A percentile compares a stretch with the other conserved stretches of the same genome.
phyloP scores from a whole-genome alignment of 1,139 yeast species.

The Taphrina pruni region DNA sequence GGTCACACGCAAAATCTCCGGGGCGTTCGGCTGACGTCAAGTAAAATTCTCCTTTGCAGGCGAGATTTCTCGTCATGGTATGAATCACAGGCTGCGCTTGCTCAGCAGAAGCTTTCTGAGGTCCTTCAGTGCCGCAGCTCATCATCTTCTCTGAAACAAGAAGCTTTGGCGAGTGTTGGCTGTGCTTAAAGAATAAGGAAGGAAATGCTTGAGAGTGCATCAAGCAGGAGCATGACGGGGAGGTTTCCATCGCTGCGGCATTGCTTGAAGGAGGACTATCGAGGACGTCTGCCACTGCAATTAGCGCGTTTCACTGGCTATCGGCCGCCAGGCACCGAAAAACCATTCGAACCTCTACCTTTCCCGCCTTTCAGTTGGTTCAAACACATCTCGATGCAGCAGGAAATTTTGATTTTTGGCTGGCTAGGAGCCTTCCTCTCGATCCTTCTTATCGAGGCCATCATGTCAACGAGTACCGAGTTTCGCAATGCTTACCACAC shows the following conservation, averaged over 20 bases:
- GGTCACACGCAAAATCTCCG: too few species aligned
- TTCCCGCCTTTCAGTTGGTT: conserved; percentile 12
- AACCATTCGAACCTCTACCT: conserved; percentile 7
- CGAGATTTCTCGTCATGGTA: too few species aligned
- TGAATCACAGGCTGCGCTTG: too few species aligned
- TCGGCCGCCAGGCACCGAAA: conserved; percentile 6
- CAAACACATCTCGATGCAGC: conserved; percentile 11
- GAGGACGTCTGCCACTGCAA: conserved; percentile 3
- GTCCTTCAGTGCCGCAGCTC: too few species aligned
- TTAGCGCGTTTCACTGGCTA: background rate
- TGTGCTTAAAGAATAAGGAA: background rate
- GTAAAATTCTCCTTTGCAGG: too few species aligned
- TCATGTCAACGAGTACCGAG: conserved; percentile 11
- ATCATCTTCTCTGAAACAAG: too few species aligned
- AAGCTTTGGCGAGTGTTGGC: too few species aligned
- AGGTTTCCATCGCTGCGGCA: conserved; percentile 2
- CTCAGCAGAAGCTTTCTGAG: too few species aligned
- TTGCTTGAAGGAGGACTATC: conserved; percentile 10
- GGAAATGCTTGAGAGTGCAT: background rate
- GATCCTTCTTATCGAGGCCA: conserved; percentile 7
- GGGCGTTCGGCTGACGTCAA: too few species aligned
- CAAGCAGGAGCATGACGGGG: background rate
- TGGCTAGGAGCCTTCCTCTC: conserved; percentile 9
- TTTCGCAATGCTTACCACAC: conserved; percentile 1
- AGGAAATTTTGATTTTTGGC: background rate